Conservation (phyloP, 495 filamentous ascomycete genomes). For the Astrothelium macrocarpum region DNA sequence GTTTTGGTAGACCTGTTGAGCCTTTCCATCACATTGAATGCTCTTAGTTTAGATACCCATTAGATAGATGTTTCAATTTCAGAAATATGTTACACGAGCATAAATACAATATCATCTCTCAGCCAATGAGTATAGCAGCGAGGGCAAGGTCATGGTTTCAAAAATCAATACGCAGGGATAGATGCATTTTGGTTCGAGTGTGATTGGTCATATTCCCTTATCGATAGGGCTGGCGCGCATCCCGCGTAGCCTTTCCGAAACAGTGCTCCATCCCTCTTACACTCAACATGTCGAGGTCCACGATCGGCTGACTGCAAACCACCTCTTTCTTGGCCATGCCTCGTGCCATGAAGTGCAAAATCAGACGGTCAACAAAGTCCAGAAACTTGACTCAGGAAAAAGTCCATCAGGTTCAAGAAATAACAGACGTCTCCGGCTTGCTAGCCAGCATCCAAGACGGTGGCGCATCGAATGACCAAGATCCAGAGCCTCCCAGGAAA, state of each 20-base stretch:
- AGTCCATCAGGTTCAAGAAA: background rate
- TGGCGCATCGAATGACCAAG: background rate
- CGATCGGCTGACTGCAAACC: background rate
- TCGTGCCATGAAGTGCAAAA: background rate
- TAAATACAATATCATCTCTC: too few species aligned
- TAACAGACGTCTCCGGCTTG: background rate
- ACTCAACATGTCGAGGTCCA: background rate
- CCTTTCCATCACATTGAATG: background rate
- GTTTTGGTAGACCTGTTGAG: background rate
- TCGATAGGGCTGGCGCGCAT: background rate
- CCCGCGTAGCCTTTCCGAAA: background rate
- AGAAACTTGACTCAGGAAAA: background rate
- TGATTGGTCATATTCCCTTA: background rate
- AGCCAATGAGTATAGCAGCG: too few species aligned
- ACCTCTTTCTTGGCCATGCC: constrained; percentile 1
- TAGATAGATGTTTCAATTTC: background rate
- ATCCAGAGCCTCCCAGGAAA: background rate
- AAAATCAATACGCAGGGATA: too few species aligned
- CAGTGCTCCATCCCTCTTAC: background rate
- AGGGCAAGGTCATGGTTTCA: too few species aligned
- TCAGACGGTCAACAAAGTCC: background rate
- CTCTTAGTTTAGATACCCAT: background rate
- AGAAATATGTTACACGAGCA: too few species aligned
- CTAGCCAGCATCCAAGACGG: background rate
- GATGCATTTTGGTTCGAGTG: background rate